Percentiles rank a stretch among this genome's conserved stretches.
Evolutionary conservation across 163 green algal species (phyloP).

Genomic region (Coccomyxa subellipsoidea): DNA sequence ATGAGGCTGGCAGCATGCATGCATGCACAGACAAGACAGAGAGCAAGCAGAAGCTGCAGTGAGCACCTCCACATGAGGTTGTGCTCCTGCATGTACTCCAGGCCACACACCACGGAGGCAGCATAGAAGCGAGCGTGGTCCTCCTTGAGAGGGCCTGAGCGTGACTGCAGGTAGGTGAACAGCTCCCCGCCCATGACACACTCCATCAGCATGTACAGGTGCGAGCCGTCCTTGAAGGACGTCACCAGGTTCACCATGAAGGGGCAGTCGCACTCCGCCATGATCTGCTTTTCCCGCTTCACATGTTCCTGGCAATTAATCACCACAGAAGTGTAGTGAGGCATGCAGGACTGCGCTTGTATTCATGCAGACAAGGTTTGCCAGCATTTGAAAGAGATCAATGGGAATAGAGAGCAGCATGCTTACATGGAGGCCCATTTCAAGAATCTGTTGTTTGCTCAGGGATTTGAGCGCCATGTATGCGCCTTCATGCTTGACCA

Average conservation of each 20-base stretch:
- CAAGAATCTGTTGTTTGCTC: slow-evolving; percentile 76
- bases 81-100: slow-evolving; percentile 82
- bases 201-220: slow-evolving; percentile 93
- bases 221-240: slow-evolving; percentile 62
- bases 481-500: slow-evolving; percentile 52
- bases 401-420: no score
- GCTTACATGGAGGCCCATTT: slow-evolving; percentile 62
- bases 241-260: slow-evolving; percentile 82
- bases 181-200: slow-evolving; percentile 87
- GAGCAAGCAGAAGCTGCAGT: not conserved
- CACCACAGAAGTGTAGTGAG: no score
- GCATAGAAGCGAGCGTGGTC: slow-evolving; percentile 82
- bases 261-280: slow-evolving; percentile 60
- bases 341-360: no score
- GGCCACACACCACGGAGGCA: slow-evolving; percentile 70
- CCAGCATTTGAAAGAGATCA: no score
- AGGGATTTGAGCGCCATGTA: slow-evolving; percentile 86
- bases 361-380: no score
- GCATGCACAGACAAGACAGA: not conserved
- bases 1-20: no score
- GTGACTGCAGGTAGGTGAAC: slow-evolving; percentile 84
- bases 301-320: slow-evolving; percentile 82
- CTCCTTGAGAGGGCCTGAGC: slow-evolving; percentile 62
- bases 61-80: slow-evolving; percentile 59
- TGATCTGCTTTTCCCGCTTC: slow-evolving; percentile 69